phyloP scores from a whole-genome alignment of 345 rosid genomes.

The Acer saccharum region DNA sequence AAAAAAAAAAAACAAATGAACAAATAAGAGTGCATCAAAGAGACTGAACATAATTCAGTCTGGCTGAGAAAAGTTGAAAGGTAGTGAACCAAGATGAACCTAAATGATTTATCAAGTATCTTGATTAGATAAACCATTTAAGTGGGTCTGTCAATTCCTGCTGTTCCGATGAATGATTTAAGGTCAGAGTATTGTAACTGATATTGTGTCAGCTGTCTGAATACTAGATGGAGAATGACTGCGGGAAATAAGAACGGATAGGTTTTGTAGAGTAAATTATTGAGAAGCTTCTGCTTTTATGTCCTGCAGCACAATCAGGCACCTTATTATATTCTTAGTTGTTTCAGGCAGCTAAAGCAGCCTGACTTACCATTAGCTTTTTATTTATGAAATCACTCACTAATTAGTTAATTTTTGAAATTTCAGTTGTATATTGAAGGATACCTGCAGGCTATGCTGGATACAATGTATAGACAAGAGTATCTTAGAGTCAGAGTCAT shows the following conservation, averaged over 20 bases:
- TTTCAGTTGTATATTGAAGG: constrained; percentile 92
- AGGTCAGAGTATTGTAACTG: background rate
- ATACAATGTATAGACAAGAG: constrained; percentile 83
- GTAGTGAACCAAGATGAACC: background rate
- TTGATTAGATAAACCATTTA: background rate
- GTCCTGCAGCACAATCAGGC: background rate
- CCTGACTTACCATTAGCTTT: background rate
- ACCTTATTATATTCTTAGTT: background rate
- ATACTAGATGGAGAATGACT: background rate
- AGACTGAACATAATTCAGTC: background rate
- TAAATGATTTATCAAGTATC: too few species aligned
- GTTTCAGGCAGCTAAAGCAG: background rate
- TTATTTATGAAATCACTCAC: constrained; percentile 9
- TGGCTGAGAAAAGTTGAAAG: background rate
- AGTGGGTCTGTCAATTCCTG: background rate
- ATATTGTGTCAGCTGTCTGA: background rate
- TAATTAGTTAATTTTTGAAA: constrained; percentile 17
- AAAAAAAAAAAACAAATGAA: background rate
- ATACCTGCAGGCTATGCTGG: constrained; percentile 95
- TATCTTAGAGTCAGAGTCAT: constrained; percentile 90
- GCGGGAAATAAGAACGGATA: background rate
- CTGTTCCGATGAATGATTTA: background rate
- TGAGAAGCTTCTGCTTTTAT: background rate
- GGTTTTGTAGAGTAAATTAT: background rate
- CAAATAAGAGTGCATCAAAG: background rate